Conservation (phyloP, 208 protist species). For the Trypanosoma avium region DNA sequence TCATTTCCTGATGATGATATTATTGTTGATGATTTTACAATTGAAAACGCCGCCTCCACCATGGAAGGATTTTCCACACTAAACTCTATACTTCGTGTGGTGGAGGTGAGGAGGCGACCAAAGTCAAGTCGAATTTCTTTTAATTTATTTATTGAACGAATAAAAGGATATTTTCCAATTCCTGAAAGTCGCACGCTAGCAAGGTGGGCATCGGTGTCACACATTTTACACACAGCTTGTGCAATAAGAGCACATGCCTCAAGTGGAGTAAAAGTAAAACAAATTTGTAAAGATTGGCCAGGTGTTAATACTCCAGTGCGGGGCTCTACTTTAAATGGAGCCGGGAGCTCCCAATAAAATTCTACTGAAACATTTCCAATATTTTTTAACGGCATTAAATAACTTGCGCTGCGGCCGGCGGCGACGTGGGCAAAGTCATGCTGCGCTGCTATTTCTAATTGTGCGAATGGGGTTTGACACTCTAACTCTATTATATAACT, state of each 20-base stretch:
- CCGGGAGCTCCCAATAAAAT: constrained; percentile 78
- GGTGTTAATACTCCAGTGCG: constrained; percentile 41
- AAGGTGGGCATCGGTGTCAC: constrained; percentile 50
- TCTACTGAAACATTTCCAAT: constrained; percentile 64
- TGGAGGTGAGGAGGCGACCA: constrained; percentile 38
- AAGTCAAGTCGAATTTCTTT: constrained; percentile 31
- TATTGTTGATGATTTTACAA: constrained; percentile 40
- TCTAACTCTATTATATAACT: constrained; percentile 80
- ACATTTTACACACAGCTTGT: constrained; percentile 77
- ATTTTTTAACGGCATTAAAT: constrained; percentile 76
- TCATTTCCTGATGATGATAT: too few species aligned
- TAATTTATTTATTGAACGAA: constrained; percentile 19
- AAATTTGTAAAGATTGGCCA: constrained; percentile 48
- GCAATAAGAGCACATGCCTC: constrained; percentile 79
- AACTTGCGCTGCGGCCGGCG: constrained; percentile 47
- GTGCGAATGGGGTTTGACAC: constrained; percentile 71
- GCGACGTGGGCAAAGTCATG: constrained; percentile 92
- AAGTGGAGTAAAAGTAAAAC: constrained; percentile 57
- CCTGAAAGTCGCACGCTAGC: constrained; percentile 72
- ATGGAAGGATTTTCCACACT: constrained; percentile 75
- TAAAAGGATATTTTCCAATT: constrained; percentile 92
- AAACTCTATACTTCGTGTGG: constrained; percentile 33
- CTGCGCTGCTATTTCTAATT: constrained; percentile 46
- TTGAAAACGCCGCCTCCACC: constrained; percentile 57
- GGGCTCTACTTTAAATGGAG: constrained; percentile 76